A percentile compares a stretch with the other conserved stretches of the same genome.
phyloP scores from a whole-genome alignment of 2,329 filamentous ascomycete genomes.

The Colletotrichum endophyticum region DNA sequence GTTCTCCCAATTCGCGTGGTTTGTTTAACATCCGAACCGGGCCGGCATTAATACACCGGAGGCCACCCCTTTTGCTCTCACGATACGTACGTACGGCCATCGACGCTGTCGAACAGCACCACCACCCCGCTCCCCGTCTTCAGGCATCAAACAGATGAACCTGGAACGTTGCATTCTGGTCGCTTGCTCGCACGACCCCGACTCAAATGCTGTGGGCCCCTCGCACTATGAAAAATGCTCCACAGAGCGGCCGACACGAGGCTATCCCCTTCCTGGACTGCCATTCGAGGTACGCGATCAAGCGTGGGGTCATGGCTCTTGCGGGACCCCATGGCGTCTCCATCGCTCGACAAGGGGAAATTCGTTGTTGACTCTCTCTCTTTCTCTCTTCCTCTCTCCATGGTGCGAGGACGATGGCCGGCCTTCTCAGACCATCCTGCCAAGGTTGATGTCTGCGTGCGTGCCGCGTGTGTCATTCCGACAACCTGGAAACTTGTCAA shows the following conservation, averaged over 20 bases:
- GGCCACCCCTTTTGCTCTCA: background rate
- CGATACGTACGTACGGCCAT: background rate
- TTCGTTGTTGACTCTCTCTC: background rate
- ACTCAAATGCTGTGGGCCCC: background rate
- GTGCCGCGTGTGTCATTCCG: background rate
- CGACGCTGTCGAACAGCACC: background rate
- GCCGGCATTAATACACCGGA: background rate
- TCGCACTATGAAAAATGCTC: background rate
- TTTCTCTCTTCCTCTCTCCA: background rate
- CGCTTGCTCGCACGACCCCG: background rate
- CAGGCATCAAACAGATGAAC: background rate
- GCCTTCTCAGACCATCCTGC: background rate
- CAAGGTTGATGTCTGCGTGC: background rate
- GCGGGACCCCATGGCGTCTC: background rate
- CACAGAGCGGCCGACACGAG: background rate
- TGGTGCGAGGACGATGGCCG: background rate
- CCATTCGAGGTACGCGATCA: background rate
- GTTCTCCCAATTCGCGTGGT: background rate
- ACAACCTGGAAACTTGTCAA: background rate
- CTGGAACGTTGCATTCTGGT: background rate
- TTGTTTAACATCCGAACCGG: background rate
- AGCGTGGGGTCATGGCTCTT: background rate
- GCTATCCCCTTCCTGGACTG: background rate
- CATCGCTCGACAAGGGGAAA: background rate
- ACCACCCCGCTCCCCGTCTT: background rate